phyloP scores from a whole-genome alignment of 768 basidiomycete genomes.

The Russula foetens region DNA sequence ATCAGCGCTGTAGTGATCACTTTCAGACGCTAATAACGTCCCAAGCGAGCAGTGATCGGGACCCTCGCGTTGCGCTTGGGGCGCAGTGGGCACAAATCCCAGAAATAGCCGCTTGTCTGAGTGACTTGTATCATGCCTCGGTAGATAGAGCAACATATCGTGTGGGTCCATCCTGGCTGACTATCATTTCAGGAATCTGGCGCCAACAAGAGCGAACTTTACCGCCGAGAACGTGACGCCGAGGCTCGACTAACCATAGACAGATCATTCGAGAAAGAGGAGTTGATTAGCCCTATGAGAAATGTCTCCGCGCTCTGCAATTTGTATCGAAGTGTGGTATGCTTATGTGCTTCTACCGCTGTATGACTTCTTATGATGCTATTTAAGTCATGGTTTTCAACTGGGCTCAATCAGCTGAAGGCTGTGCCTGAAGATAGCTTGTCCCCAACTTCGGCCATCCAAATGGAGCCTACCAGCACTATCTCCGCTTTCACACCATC shows the following conservation, averaged over 20 bases:
- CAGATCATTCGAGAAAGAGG: conserved; percentile 43
- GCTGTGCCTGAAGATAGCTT: conserved; percentile 45
- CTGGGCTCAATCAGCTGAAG: conserved; percentile 61
- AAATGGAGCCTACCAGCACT: conserved; percentile 44
- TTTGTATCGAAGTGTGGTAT: conserved; percentile 80
- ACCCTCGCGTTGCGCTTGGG: conserved; percentile 46
- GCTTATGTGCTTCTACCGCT: conserved; percentile 24
- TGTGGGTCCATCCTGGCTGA: conserved; percentile 1
- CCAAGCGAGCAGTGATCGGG: conserved; percentile 29
- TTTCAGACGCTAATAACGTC: conserved; percentile 66
- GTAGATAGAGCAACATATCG: conserved; percentile 32
- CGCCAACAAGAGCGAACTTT: conserved; percentile 45
- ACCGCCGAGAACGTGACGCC: conserved; percentile 70
- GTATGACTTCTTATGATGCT: conserved; percentile 3
- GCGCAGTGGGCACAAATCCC: conserved; percentile 81
- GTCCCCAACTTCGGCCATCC: conserved; percentile 44
- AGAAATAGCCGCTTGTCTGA: conserved; percentile 68
- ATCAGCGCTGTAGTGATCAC: conserved; percentile 85
- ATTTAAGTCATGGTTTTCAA: conserved; percentile 75
- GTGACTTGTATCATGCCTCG: conserved; percentile 47
- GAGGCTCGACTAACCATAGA: conserved; percentile 62
- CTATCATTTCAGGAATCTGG: conserved; percentile 29
- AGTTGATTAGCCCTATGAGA: conserved; percentile 63
- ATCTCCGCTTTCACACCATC: conserved; percentile 36
- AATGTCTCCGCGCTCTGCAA: conserved; percentile 69